Evolutionary conservation across 768 basidiomycete genomes (phyloP), one percentile per base, ranked within the genome.

Genomic region (Hydnomerulius pinastri): DNA sequence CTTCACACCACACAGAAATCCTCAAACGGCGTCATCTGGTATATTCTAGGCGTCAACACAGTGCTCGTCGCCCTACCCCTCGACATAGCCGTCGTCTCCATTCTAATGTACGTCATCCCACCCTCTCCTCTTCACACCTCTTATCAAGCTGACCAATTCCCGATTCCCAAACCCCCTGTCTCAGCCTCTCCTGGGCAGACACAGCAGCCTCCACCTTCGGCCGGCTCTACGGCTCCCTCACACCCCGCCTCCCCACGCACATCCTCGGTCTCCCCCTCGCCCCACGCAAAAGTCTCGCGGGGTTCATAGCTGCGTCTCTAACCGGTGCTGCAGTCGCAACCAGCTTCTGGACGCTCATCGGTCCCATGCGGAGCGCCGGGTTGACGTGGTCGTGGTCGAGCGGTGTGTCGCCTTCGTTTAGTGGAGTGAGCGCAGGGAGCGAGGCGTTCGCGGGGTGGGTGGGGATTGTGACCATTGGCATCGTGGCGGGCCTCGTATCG

Each of bases 151-250:
- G 24, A 47, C 17, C 6, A 33, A 17, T 17, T 8, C 10, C 30
- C 15, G 15, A 5, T 32, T 32, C 4, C 30, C 10, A 30, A 56
- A 43, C 37, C 44, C 36, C 39, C 20, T 53, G 24, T 12, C 30
- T 37, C 60, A 96, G 93, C 54, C 83, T 97, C 41, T 93, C 92
- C 27, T 97, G 94, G 94, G 93, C 92, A 0, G 94, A 97, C 68
- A 96, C 94, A 1, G 85, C 92, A 15, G 94, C 94, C 5, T 96
- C 94, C 9, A 95, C 91, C 11, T 74, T 96, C 56, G 94, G 94
- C 37, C 83, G 94, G n/a, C 73, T 92, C 28, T 92, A 81, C 66
- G 91, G 92, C 33, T 72, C 74, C n/a, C 70, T 72, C 39, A 91
- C 92, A 0, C 79, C 82, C 0, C 77, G 71, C 4, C 79, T 88